Base-by-base conservation (phyloP, 2,329 filamentous ascomycete species). In the Trichoderma harzianum region DNA sequence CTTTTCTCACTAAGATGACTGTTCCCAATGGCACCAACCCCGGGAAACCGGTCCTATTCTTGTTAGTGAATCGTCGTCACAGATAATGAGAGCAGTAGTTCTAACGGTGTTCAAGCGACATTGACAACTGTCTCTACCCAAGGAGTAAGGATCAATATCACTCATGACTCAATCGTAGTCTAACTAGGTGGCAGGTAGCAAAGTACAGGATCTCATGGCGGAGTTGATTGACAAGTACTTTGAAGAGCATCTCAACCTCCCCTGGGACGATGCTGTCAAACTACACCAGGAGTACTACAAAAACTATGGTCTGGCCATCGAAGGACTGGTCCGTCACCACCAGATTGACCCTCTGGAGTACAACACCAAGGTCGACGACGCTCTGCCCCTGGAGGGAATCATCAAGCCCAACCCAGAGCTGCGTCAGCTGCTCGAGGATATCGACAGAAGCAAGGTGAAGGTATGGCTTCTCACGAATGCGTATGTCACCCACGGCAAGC, bases 391-490 rank as follows among this genome's bases (percentile, higher is more conserved):
- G 4, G 93, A 98, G 78, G 86, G 88, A 21, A 89, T 98, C 78
- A 92, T 99, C 79, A 91, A 91, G 78, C 93, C 94, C 0, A 90
- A 97, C 77, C 87, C 90, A 0, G 86, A 90, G 77, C 85, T 98
- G 55, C 91, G 93, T 64, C 85, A 88, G 77, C 82, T 99, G 60
- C 89, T 99, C 7, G 86, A 92, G 80, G 92, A 95, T 75, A 90
- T 99, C 69, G 95, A 99, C 82, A 91, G 82, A 72, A 88, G 84
- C 77, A 97, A 97, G 80, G 93, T 98, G 74, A 94, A 90, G 74
- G 84, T 94, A 34, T 99, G 97, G 96, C 89, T 99, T 2, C 92
- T 99, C 77, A 99, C 97, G 2, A 99, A 99, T 78, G 96, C 97
- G 26, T 98, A 99, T 78, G 85, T 97, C 74, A 98, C 87, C 39